Conservation (phyloP, 192 early-diverging fungal species). For the Coemansia sp. region DNA sequence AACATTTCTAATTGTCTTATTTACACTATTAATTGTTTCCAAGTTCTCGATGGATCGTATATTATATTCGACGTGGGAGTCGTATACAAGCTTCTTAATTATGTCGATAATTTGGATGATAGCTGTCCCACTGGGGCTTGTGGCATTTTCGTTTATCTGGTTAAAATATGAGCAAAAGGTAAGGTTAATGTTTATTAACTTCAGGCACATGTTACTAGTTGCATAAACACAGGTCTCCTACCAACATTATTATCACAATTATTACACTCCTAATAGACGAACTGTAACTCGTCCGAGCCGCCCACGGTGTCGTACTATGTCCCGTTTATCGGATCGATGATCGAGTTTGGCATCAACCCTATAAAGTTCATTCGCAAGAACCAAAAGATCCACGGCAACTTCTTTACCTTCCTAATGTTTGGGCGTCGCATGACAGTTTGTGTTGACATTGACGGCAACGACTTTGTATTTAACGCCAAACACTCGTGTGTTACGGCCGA, state of each 20-base stretch:
- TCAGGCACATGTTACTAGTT: not conserved
- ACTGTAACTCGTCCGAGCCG: slow-evolving; percentile 61
- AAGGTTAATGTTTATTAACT: not conserved
- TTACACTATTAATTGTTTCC: too few species aligned
- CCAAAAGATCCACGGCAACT: slow-evolving; percentile 85
- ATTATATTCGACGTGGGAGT: not conserved
- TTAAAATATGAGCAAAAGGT: slow-evolving; percentile 50
- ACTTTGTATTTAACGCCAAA: slow-evolving; percentile 96
- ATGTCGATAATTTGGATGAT: not conserved
- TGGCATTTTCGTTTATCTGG: slow-evolving; percentile 41
- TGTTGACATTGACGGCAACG: slow-evolving; percentile 90
- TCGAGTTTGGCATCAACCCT: slow-evolving; percentile 87
- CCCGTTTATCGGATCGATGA: slow-evolving; percentile 87
- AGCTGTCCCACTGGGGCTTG: slow-evolving; percentile 6
- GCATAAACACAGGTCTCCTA: not conserved
- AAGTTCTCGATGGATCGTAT: not conserved
- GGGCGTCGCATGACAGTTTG: slow-evolving; percentile 89
- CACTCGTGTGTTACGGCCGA: slow-evolving; percentile 85
- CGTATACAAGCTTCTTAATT: not conserved
- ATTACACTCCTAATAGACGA: not conserved
- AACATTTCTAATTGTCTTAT: not conserved
- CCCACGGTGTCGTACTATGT: slow-evolving; percentile 76
- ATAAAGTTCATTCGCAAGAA: slow-evolving; percentile 84
- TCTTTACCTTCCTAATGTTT: slow-evolving; percentile 92
- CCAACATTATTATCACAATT: not conserved